Evolutionary conservation across 1,139 yeast species (phyloP).

Genomic region (Hemisphaericaspora xylofermentans): DNA sequence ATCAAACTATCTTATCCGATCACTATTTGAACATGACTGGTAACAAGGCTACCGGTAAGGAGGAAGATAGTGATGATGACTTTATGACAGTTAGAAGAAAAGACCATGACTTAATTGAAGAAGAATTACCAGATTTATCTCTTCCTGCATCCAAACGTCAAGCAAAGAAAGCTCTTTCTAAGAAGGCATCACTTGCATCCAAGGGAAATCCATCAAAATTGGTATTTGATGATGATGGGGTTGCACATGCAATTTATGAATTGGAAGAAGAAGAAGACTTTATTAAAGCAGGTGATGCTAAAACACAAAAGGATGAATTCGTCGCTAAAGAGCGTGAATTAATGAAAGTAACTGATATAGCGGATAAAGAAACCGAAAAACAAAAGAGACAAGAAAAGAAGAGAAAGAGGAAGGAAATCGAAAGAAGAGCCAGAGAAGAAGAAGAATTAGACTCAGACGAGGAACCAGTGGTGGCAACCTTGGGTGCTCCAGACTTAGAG

Average conservation of each 20-base stretch:
- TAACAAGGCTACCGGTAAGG: constrained; percentile 27
- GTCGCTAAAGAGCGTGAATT: constrained; percentile 62
- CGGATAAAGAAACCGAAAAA: constrained; percentile 80
- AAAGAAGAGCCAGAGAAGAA: constrained; percentile 51
- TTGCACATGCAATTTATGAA: constrained; percentile 87
- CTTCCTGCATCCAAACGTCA: constrained; percentile 80
- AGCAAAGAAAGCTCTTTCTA: constrained; percentile 84
- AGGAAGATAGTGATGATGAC: constrained; percentile 51
- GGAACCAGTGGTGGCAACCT: constrained; percentile 23
- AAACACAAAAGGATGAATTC: constrained; percentile 63
- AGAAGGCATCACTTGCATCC: constrained; percentile 67
- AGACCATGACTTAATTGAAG: constrained; percentile 68
- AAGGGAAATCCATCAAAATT: constrained; percentile 76
- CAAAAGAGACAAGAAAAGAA: constrained; percentile 86
- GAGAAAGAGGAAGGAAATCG: constrained; percentile 80
- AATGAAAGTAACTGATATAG: constrained; percentile 71
- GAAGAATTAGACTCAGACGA: constrained; percentile 32
- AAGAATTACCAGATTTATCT: constrained; percentile 58
- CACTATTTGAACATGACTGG: constrained; percentile 75
- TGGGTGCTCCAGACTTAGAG: constrained; percentile 42
- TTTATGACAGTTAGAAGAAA: constrained; percentile 77
- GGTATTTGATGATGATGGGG: constrained; percentile 91
- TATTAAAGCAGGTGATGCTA: constrained; percentile 72
- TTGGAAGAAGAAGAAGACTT: constrained; percentile 89
- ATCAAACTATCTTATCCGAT: constrained; percentile 88